A percentile compares a stretch with the other conserved stretches of the same genome.
Conservation (phyloP, 208 protist species). For the Acanthamoeba castellanii region DNA sequence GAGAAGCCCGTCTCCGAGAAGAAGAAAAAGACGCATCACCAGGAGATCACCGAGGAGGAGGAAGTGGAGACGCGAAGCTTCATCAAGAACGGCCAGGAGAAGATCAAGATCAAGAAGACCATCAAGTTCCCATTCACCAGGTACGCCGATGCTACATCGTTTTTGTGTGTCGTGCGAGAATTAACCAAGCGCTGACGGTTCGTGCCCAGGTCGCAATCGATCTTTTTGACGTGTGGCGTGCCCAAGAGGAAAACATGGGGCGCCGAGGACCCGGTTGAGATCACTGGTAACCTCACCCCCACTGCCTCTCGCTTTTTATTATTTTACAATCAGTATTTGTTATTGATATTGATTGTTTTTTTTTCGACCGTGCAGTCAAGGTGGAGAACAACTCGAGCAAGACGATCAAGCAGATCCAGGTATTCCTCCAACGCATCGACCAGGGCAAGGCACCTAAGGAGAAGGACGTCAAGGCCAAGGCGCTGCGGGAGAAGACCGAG, state of each 20-base stretch:
- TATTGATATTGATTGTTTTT: background rate
- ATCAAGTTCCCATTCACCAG: constrained; percentile 44
- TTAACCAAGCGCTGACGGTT: too few relatives aligned
- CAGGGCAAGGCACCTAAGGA: constrained; percentile 29
- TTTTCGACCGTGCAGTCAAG: background rate
- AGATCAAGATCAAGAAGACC: constrained; percentile 50
- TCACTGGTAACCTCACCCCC: background rate
- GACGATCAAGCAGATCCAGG: constrained; percentile 41
- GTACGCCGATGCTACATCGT: background rate
- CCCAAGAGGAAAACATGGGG: constrained; percentile 4
- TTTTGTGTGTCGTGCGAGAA: too few relatives aligned
- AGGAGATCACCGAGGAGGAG: background rate
- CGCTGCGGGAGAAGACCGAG: constrained; percentile 8
- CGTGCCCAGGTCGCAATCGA: constrained; percentile 5
- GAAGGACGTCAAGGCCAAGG: background rate
- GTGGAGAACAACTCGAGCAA: constrained; percentile 51
- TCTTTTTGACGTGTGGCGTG: constrained; percentile 19
- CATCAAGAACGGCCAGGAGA: constrained; percentile 44
- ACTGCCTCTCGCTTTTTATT: background rate
- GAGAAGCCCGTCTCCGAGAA: constrained; percentile 4
- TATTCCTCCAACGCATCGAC: background rate
- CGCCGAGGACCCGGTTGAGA: constrained; percentile 12
- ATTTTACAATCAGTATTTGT: too few relatives aligned
- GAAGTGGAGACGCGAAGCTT: constrained; percentile 42
- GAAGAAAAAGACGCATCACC: constrained; percentile 17